Percentiles rank a stretch among this genome's conserved stretches.
phyloP scores from a whole-genome alignment of 2,329 filamentous ascomycete genomes.

The Penicillium sp. region DNA sequence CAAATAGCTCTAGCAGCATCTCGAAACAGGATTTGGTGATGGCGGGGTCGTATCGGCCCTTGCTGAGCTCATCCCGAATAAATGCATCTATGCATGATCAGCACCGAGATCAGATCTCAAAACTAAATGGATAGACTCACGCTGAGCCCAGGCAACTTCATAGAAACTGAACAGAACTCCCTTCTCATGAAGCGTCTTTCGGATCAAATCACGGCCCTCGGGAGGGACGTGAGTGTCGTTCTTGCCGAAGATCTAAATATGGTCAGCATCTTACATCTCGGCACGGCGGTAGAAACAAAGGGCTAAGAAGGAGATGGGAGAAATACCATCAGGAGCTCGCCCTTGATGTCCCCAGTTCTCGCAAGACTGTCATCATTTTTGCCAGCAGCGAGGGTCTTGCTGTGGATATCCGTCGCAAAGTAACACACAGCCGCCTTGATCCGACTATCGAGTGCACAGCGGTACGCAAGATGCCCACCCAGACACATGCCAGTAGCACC shows the following conservation, averaged over 20 bases:
- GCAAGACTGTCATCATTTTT: conserved; percentile 63
- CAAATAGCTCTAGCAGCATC: conserved; percentile 84
- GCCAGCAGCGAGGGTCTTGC: conserved; percentile 69
- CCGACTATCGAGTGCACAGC: conserved; percentile 71
- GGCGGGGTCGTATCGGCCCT: conserved; percentile 89
- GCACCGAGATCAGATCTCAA: not conserved
- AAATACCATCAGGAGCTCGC: conserved; percentile 72
- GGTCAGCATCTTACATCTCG: not conserved
- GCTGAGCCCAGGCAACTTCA: conserved; percentile 90
- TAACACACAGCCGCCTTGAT: conserved; percentile 79
- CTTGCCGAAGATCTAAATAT: conserved; percentile 75
- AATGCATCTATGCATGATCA: conserved; percentile 65
- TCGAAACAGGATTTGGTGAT: conserved; percentile 87
- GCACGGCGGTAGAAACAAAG: not conserved
- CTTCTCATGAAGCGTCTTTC: conserved; percentile 74
- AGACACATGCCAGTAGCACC: conserved; percentile 89
- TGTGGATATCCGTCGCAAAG: conserved; percentile 91
- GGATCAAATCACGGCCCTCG: conserved; percentile 77
- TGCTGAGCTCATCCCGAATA: conserved; percentile 87
- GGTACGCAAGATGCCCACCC: conserved; percentile 80
- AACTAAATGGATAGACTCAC: conserved; percentile 39
- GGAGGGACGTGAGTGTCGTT: conserved; percentile 88
- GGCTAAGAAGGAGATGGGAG: not conserved
- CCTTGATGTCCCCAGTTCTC: conserved; percentile 67
- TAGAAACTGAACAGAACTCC: conserved; percentile 77